Base-by-base conservation (phyloP, 306 rosid genomes). In the Crotalaria pallida region DNA sequence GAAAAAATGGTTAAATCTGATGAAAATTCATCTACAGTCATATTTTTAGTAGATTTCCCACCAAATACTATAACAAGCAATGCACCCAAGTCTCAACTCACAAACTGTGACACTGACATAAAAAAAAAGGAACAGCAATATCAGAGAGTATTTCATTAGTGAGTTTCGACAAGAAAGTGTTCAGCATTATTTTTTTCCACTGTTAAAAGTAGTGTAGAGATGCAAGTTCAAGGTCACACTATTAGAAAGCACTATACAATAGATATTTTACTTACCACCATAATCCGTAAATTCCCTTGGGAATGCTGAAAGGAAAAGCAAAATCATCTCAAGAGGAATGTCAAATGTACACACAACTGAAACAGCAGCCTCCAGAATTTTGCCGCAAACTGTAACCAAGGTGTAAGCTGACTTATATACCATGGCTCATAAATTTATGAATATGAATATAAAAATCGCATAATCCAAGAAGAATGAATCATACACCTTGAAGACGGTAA, bases 401-500 rank as follows among this genome's bases (percentile, higher is more conserved):
- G 18, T 10, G 41, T 58, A 50, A 49, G 48, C 69, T 82, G 57
- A 81, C 67, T 70, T 77, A 64, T 77, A 64, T 26, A 67, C 52
- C 62, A 31, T 48, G 56, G 64, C 59, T 47, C 29, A 48, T 31
- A 60, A 77, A 53, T 16, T 69, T 65, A 59, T 7, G 48, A 61
- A 63, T 27, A 60, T 58, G 65, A 57, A 49, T 57, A 60, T 23
- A 41, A 65, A 45, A 71, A 79, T 45, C 72, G 45, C 31, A 72
- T 62, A 74, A 86, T 65, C 76, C 77, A 88, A 79, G 77, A 55
- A 76, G 61, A 76, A 47, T 45, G 74, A 69, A 77, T 52, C 57
- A 75, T 78, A 79, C 77, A 90, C 97, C 98, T 90, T 53, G 85
- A 67, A 84, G 79, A 62, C 98, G 96, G 83, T 93, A 93, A 74